Evolutionary conservation across 2,329 filamentous ascomycete genomes (phyloP).

Genomic region (Colletotrichum lentis): DNA sequence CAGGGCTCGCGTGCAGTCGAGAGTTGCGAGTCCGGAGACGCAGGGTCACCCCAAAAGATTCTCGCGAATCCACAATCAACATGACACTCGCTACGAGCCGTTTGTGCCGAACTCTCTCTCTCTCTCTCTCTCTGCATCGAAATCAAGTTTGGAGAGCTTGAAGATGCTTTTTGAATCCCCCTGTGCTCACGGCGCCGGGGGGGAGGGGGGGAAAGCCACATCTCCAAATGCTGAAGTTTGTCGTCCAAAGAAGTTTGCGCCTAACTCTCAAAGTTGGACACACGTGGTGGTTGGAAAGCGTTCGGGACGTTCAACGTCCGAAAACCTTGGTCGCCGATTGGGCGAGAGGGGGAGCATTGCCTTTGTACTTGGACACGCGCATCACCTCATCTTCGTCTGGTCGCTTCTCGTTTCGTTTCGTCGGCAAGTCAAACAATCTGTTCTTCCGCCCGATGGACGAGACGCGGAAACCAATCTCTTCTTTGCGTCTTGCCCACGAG

Average conservation of each 20-base stretch:
- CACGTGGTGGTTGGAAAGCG: constrained; percentile 16
- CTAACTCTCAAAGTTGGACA: not conserved
- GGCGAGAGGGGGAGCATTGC: not conserved
- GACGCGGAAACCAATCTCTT: not conserved
- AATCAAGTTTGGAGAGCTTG: not conserved
- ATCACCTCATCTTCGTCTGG: constrained; percentile 27
- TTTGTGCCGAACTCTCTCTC: constrained; percentile 6
- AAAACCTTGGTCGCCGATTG: constrained; percentile 3
- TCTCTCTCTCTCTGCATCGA: not conserved
- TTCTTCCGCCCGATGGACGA: not conserved
- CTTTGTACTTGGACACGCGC: constrained; percentile 16
- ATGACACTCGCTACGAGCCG: constrained; percentile 20
- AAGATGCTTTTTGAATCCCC: not conserved
- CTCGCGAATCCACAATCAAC: constrained; percentile 26
- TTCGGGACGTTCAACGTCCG: constrained; percentile 18
- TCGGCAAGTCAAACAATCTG: not conserved
- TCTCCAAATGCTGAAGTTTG: not conserved
- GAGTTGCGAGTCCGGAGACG: not conserved
- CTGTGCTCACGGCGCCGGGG: not conserved
- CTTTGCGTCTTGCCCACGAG: no score
- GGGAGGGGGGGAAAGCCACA: not conserved
- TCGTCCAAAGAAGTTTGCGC: constrained; percentile 22
- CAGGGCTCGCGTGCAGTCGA: not conserved
- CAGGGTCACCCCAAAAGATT: constrained; percentile 19
- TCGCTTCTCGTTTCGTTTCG: not conserved